Evolutionary conservation across 2,329 filamentous ascomycete genomes (phyloP).

Genomic region (Colletotrichum aenigma): DNA sequence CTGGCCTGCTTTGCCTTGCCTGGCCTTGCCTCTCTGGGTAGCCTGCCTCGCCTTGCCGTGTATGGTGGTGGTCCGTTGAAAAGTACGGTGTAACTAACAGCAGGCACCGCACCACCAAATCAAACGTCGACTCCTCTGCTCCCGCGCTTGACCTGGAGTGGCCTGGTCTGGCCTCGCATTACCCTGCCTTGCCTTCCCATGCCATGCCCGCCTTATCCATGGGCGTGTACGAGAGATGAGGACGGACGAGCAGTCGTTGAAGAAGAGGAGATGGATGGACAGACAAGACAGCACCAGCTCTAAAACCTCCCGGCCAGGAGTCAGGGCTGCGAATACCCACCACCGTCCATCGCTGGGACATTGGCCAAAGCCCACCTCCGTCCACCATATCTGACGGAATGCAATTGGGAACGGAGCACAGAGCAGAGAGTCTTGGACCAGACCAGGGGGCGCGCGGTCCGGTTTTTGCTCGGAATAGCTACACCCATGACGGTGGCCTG

Average conservation of each 20-base stretch:
- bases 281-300: not conserved
- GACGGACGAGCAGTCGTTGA: not conserved
- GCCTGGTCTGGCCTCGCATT: not conserved
- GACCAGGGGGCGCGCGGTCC: not conserved
- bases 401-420: not conserved
- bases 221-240: not conserved
- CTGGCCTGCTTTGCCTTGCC: not conserved
- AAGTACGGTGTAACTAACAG: not conserved
- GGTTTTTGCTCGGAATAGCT: constrained; percentile 8
- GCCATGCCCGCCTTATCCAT: not conserved
- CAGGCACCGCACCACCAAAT: not conserved
- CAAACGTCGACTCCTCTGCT: not conserved
- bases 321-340: not conserved
- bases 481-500: not conserved
- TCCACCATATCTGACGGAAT: not conserved
- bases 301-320: not conserved
- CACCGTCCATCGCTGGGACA: not conserved
- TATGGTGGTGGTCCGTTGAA: not conserved
- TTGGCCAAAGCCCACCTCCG: not conserved
- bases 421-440: not conserved
- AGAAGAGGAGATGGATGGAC: not conserved
- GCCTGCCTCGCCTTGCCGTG: not conserved
- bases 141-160: not conserved
- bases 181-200: not conserved
- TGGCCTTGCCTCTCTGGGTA: not conserved